A percentile compares a stretch with the other conserved stretches of the same genome.
Evolutionary conservation across 192 early-diverging fungal species (phyloP).

Genomic region (Coemansia sp.): DNA sequence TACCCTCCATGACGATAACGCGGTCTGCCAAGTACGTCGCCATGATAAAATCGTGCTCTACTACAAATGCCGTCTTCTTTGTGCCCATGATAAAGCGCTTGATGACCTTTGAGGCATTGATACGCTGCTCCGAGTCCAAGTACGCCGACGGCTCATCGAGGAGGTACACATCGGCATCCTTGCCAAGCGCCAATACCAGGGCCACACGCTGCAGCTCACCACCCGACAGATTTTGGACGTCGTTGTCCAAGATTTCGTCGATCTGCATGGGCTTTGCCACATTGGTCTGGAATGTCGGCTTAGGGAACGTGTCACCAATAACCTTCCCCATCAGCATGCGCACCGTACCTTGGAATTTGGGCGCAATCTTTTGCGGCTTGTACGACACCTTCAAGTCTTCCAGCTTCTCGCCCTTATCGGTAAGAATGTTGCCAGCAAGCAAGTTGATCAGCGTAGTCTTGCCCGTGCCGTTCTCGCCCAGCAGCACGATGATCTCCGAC

Average conservation of each 20-base stretch:
- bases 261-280: conserved; percentile 93
- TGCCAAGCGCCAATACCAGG: conserved; percentile 85
- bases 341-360: conserved; percentile 91
- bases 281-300: conserved; percentile 96
- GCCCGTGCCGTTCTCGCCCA: conserved; percentile 98
- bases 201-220: conserved; percentile 99
- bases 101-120: conserved; percentile 98
- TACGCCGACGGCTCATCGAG: conserved; percentile 99
- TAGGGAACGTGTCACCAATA: conserved; percentile 81
- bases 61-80: conserved; percentile 97
- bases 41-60: conserved; percentile 99
- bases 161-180: conserved; percentile 93
- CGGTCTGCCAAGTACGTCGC: conserved; percentile 96
- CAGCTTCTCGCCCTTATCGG: conserved; percentile 74
- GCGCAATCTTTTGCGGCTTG: conserved; percentile 99
- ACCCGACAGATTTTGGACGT: conserved; percentile 85
- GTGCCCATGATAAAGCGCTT: conserved; percentile 96
- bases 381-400: conserved; percentile 87
- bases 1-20: conserved; percentile 94
- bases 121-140: conserved; percentile 98
- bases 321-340: conserved; percentile 88
- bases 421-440: conserved; percentile 78
- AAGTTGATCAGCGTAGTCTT: conserved; percentile 97
- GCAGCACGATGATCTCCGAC: conserved; percentile 96
- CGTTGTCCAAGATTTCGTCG: conserved; percentile 91